These are phyloP conservation scores for Saccharomyces pastorianus DNA, from an alignment of 1,139 yeast species.

Conservation along the genomic window DNA sequence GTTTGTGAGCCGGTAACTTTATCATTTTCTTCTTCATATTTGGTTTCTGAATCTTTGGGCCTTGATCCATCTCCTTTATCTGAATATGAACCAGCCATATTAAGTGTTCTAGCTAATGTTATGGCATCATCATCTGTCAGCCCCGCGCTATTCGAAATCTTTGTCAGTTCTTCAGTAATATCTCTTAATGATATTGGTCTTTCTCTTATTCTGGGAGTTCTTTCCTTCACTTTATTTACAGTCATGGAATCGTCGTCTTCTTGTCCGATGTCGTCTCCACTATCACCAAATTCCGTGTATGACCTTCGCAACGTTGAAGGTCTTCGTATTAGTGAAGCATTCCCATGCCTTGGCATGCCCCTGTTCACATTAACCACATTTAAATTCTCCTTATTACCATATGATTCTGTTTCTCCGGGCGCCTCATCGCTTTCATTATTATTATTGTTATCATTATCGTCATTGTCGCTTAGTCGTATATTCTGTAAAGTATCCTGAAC, in stretches of 20 bases:
- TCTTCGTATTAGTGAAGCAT: conserved; percentile 16
- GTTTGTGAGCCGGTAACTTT: not conserved
- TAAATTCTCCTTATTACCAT: conserved; percentile 6
- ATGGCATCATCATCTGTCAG: conserved; percentile 63
- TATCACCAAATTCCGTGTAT: conserved; percentile 20
- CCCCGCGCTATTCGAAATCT: conserved; percentile 57
- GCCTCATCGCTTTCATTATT: not conserved
- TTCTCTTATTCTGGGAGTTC: not conserved
- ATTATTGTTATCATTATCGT: conserved; percentile 4
- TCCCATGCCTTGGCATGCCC: not conserved
- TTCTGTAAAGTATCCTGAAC: conserved; percentile 73
- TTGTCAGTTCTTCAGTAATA: conserved; percentile 50
- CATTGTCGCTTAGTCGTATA: conserved; percentile 35
- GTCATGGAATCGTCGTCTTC: not conserved
- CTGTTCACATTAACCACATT: conserved; percentile 5
- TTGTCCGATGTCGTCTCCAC: conserved; percentile 1
- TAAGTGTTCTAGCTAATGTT: conserved; percentile 56
- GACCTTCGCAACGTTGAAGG: conserved; percentile 25
- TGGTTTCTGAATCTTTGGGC: not conserved
- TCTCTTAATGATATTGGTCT: not conserved
- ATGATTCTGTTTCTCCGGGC: not conserved
- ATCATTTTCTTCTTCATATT: not conserved
- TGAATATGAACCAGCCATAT: conserved; percentile 14
- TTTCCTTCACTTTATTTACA: not conserved
- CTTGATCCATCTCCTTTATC: not conserved